These are phyloP conservation scores for Puccinia hordei DNA, from an alignment of 1,284 basidiomycete genomes.

Conservation along the genomic window DNA sequence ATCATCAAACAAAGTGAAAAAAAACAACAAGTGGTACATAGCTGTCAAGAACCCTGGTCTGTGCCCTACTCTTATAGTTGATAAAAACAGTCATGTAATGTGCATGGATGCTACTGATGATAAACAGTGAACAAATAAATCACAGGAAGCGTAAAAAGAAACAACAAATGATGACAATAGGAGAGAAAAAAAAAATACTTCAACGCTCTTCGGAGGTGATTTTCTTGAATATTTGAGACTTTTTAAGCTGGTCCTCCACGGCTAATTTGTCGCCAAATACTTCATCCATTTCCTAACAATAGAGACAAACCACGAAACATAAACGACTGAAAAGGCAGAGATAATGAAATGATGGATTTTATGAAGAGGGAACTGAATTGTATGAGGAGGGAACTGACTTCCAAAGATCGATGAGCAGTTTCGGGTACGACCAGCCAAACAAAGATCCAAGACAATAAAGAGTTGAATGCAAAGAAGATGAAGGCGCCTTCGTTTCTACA, in stretches of 20 bases:
- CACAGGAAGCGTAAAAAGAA: neutral
- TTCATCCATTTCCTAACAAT: conserved; percentile 44
- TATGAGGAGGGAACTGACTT: conserved; percentile 18
- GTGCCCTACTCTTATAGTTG: no score
- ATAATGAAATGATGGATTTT: neutral
- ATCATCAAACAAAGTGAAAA: no score
- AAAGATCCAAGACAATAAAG: conserved; percentile 49
- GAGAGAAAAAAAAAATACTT: neutral
- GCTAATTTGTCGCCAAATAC: conserved; percentile 43
- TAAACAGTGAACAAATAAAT: neutral
- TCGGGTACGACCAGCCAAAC: conserved; percentile 52
- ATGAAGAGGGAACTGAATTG: neutral
- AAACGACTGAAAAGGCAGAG: neutral
- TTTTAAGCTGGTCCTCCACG: conserved; percentile 18
- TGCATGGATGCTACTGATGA: no score
- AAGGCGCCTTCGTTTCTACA: conserved; percentile 51
- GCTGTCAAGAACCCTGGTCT: no score
- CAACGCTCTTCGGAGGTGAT: neutral
- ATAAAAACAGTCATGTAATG: no score
- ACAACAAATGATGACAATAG: neutral
- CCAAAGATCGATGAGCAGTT: conserved; percentile 46
- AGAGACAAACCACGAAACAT: neutral
- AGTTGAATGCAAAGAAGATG: conserved; percentile 52
- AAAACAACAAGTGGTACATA: no score
- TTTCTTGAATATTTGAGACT: conserved; percentile 13